Evolutionary conservation across 108 stramenopile genomes (phyloP).

Genomic region (Asterionellopsis glacialis): DNA sequence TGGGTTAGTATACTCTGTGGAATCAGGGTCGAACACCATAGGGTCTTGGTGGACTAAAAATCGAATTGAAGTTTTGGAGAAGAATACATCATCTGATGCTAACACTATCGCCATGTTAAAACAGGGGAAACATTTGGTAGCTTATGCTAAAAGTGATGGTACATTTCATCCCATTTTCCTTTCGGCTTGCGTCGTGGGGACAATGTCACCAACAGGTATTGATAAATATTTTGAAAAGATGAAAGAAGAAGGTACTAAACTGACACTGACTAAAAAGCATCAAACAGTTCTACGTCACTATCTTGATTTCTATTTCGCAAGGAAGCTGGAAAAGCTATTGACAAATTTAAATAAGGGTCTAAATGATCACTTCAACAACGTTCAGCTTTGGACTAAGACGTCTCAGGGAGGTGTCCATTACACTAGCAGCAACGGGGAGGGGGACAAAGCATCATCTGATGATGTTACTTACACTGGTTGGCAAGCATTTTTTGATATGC

Average conservation of each 20-base stretch:
- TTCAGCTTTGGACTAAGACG: slow-evolving; percentile 71
- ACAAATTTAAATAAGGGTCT: slow-evolving; percentile 67
- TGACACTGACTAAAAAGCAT: slow-evolving; percentile 38
- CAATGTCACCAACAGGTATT: slow-evolving; percentile 50
- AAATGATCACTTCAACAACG: slow-evolving; percentile 69
- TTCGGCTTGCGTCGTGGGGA: slow-evolving; percentile 65
- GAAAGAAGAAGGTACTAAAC: slow-evolving; percentile 17
- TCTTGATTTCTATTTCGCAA: slow-evolving; percentile 55
- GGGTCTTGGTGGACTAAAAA: slow-evolving; percentile 84
- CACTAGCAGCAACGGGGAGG: slow-evolving; percentile 11
- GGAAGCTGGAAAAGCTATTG: slow-evolving; percentile 75
- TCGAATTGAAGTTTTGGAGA: slow-evolving; percentile 58
- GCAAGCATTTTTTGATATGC: slow-evolving; percentile 77
- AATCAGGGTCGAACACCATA: slow-evolving; percentile 17
- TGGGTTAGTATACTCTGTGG: no score
- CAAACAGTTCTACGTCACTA: slow-evolving; percentile 57
- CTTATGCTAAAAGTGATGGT: slow-evolving; percentile 56
- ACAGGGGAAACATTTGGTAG: slow-evolving; percentile 66
- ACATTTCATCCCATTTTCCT: slow-evolving; percentile 60
- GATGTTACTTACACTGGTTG: slow-evolving; percentile 48
- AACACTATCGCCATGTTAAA: slow-evolving; percentile 47
- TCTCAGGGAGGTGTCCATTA: slow-evolving; percentile 68
- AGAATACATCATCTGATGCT: slow-evolving; percentile 46
- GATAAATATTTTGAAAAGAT: slow-evolving; percentile 26
- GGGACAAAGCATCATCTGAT: slow-evolving; percentile 31